These are phyloP conservation scores for Nannochloropsis gaditana DNA, from an alignment of 108 stramenopile species.

Conservation along the genomic window DNA sequence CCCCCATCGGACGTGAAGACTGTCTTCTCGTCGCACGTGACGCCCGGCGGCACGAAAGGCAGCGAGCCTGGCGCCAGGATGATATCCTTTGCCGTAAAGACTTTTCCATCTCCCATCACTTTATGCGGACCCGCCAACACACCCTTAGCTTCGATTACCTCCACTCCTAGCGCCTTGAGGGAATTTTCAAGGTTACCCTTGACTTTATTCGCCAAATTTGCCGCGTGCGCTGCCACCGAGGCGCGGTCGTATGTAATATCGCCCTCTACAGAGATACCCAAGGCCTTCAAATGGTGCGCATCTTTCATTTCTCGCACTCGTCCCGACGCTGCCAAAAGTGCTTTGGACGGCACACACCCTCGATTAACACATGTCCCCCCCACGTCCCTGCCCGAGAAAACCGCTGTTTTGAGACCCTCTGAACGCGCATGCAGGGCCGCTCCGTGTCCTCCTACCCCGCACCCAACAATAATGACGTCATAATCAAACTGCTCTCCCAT, in stretches of 20 bases:
- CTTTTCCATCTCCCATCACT: constrained; percentile 72
- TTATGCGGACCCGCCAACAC: constrained; percentile 74
- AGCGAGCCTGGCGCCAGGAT: constrained; percentile 95
- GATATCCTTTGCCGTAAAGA: constrained; percentile 72
- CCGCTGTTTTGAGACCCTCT: constrained; percentile 71
- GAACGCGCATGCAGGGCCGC: constrained; percentile 91
- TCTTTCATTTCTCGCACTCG: constrained; percentile 86
- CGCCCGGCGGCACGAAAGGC: constrained; percentile 94
- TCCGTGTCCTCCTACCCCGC: constrained; percentile 98
- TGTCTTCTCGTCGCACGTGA: constrained; percentile 88
- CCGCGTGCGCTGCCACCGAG: constrained; percentile 86
- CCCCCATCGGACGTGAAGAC: constrained; percentile 96
- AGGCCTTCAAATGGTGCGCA: constrained; percentile 52
- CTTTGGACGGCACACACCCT: constrained; percentile 98
- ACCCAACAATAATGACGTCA: constrained; percentile 66
- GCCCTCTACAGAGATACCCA: constrained; percentile 77
- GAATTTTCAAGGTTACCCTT: constrained; percentile 83
- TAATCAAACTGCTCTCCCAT: constrained; percentile 34
- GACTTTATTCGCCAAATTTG: constrained; percentile 82
- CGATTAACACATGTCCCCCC: constrained; percentile 97
- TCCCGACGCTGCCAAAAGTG: constrained; percentile 87
- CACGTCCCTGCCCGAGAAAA: constrained; percentile 84
- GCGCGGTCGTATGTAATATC: constrained; percentile 75
- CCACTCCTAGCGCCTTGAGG: constrained; percentile 72
- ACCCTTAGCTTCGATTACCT: constrained; percentile 72